Evolutionary conservation across 2,329 filamentous ascomycete genomes (phyloP).

Genomic region (Penicillium janthinellum): DNA sequence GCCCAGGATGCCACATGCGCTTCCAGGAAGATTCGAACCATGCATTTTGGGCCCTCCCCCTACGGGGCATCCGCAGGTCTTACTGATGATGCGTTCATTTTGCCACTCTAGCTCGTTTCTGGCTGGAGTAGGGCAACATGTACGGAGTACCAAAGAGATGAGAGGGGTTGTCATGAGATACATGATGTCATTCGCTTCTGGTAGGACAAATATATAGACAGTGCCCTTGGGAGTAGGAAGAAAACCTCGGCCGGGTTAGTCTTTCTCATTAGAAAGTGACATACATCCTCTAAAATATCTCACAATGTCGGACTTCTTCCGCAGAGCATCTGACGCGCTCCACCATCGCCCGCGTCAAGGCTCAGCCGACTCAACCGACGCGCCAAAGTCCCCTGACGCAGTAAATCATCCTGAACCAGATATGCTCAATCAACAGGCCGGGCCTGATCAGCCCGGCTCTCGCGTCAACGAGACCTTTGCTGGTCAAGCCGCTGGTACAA

Average conservation of each 20-base stretch:
- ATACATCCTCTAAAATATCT: neutral
- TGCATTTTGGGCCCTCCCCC: neutral
- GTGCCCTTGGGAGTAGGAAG: neutral
- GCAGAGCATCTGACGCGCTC: slow-evolving; percentile 20
- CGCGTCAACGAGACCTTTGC: slow-evolving; percentile 6
- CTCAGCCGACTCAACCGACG: slow-evolving; percentile 10
- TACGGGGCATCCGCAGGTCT: neutral
- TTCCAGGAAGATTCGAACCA: neutral
- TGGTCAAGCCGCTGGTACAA: slow-evolving; percentile 8
- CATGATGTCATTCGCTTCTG: neutral
- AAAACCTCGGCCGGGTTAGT: neutral
- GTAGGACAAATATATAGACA: neutral
- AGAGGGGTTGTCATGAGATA: neutral
- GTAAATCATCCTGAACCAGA: slow-evolving; percentile 8
- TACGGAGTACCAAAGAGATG: neutral
- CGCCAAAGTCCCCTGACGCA: slow-evolving; percentile 5
- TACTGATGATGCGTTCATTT: neutral
- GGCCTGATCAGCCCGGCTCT: slow-evolving; percentile 6
- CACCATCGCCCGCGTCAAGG: slow-evolving; percentile 15
- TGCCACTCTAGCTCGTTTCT: neutral
- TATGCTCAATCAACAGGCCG: neutral
- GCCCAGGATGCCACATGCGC: neutral
- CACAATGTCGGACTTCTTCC: slow-evolving; percentile 18
- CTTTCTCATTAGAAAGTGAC: neutral
- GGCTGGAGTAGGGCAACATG: neutral